A percentile compares a stretch with the other conserved stretches of the same genome.
These are phyloP conservation scores for Leucocoprinus sp. DNA, from an alignment of 768 basidiomycete species.

Conservation along the genomic window DNA sequence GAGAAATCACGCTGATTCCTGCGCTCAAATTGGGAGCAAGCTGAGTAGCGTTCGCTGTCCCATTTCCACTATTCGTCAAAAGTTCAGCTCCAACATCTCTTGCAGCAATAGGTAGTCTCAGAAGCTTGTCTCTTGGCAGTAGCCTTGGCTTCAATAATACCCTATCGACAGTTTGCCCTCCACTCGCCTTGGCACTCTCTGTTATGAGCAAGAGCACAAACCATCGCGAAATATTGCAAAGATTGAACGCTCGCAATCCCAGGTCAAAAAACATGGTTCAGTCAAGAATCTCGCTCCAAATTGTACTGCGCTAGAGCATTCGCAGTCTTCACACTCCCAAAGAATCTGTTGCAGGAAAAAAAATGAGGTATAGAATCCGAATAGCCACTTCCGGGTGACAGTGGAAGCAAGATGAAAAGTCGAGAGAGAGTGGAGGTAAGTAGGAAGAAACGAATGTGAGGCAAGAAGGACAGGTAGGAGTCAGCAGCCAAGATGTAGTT, in stretches of 20 bases:
- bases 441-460: not conserved
- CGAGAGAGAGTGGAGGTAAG: not conserved
- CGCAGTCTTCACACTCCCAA: not conserved
- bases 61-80: not conserved
- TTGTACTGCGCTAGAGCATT: constrained; percentile 2
- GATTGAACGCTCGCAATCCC: not conserved
- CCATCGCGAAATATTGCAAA: not conserved
- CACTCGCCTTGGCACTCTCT: not conserved
- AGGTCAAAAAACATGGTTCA: not conserved
- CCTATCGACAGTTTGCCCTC: not conserved
- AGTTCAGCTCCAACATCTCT: not conserved
- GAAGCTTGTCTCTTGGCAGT: constrained; percentile 5
- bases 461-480: not conserved
- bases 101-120: constrained; percentile 1
- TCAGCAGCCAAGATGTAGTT: not conserved
- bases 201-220: not conserved
- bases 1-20: constrained; percentile 36
- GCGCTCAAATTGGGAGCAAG: constrained; percentile 18
- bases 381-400: too few relatives aligned
- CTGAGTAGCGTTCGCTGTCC: not conserved
- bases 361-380: too few relatives aligned
- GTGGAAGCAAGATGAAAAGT: too few relatives aligned
- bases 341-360: not conserved
- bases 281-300: not conserved
- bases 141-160: not conserved